Conservation (phyloP, 2,329 filamentous ascomycete genomes). For the Diaporthe nobilis region DNA sequence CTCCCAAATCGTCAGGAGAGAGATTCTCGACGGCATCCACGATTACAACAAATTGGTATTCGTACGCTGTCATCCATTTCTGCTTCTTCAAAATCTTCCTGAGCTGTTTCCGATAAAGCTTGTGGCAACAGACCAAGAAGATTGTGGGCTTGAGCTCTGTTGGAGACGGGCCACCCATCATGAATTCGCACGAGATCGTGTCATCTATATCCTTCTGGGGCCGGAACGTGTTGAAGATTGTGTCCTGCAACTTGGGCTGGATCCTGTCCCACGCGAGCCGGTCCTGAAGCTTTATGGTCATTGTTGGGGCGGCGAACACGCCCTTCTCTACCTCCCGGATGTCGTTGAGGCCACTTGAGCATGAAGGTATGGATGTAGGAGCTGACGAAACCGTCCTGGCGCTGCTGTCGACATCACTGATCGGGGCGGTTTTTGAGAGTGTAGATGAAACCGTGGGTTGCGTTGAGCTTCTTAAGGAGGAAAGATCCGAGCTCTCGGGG, state of each 20-base stretch:
- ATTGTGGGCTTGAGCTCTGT: background rate
- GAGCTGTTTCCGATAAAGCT: background rate
- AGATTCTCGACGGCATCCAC: background rate
- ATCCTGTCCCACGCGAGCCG: background rate
- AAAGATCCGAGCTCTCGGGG: background rate
- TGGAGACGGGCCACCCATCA: background rate
- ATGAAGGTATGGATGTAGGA: background rate
- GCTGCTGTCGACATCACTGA: background rate
- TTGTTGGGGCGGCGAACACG: background rate
- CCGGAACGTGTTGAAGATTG: background rate
- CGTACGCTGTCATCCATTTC: background rate
- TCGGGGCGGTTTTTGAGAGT: background rate
- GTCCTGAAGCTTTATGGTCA: background rate
- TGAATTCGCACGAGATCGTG: slow-evolving; percentile 9
- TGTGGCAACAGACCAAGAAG: background rate
- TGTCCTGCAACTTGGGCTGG: background rate
- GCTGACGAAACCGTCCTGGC: background rate
- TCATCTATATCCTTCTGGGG: background rate
- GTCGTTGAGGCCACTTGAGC: background rate
- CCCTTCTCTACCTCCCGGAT: background rate
- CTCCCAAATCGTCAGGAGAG: background rate
- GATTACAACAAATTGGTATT: background rate
- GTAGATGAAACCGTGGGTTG: background rate
- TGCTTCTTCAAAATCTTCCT: background rate
- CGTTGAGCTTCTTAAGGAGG: background rate